phyloP scores from a whole-genome alignment of 1,284 basidiomycete species.

The Sporisorium scitamineum region DNA sequence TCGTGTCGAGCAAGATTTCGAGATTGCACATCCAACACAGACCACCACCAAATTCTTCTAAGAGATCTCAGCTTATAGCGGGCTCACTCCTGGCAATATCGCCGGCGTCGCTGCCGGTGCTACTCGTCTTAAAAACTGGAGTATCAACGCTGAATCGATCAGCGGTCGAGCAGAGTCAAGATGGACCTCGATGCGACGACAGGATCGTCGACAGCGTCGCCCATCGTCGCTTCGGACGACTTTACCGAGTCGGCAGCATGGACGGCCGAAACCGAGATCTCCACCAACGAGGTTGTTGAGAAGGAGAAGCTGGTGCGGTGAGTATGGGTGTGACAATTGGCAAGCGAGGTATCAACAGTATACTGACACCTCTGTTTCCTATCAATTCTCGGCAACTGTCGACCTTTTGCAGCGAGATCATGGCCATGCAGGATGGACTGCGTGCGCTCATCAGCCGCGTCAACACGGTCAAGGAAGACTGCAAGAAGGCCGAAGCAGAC shows the following conservation, averaged over 20 bases:
- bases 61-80: neutral
- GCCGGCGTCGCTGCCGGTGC: slow-evolving; percentile 1
- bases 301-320: slow-evolving; percentile 66
- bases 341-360: too few species aligned
- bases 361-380: neutral
- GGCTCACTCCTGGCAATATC: neutral
- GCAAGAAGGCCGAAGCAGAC: slow-evolving; percentile 65
- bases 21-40: neutral
- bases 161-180: neutral
- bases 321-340: slow-evolving; percentile 10
- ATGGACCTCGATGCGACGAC: slow-evolving; percentile 24
- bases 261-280: slow-evolving; percentile 63
- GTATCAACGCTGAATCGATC: neutral
- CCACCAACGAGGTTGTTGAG: slow-evolving; percentile 67
- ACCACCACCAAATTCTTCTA: neutral
- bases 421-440: slow-evolving; percentile 61
- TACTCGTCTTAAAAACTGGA: neutral
- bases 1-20: neutral
- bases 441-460: slow-evolving; percentile 61
- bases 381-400: neutral
- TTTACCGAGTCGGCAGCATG: slow-evolving; percentile 53
- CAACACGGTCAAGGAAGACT: slow-evolving; percentile 61
- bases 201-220: slow-evolving; percentile 31
- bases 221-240: slow-evolving; percentile 38
- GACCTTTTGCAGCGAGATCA: slow-evolving; percentile 52